Conservation (phyloP, 78 protist genomes). For the Tieghemostelium lacteum region DNA sequence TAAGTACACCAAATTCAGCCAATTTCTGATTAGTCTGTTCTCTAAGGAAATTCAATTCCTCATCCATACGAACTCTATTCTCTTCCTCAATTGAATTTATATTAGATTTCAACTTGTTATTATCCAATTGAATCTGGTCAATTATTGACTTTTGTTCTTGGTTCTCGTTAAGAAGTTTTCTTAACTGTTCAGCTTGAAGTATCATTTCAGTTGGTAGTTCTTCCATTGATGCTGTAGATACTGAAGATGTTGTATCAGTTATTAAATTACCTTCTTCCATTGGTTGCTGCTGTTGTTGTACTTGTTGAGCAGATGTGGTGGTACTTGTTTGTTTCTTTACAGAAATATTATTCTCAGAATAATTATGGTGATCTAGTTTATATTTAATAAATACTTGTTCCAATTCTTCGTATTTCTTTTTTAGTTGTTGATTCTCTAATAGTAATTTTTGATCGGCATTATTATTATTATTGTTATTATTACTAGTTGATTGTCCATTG, state of each 20-base stretch:
- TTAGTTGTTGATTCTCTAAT: background rate
- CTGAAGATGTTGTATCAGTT: background rate
- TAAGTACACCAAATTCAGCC: slow-evolving; percentile 43
- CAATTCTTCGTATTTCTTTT: slow-evolving; percentile 5
- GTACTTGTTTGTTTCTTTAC: background rate
- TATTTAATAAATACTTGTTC: slow-evolving; percentile 3
- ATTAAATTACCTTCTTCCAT: background rate
- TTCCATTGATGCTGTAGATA: background rate
- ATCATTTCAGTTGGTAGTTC: slow-evolving; percentile 68
- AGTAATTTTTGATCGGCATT: background rate
- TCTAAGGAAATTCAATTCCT: slow-evolving; percentile 42
- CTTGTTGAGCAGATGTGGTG: background rate
- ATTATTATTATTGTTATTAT: slow-evolving; percentile 1
- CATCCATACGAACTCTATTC: slow-evolving; percentile 60
- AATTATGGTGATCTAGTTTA: background rate
- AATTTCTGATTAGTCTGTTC: slow-evolving; percentile 70
- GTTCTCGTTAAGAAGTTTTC: slow-evolving; percentile 28
- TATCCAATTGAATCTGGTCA: slow-evolving; percentile 23
- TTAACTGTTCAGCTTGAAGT: slow-evolving; percentile 68
- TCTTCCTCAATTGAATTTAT: slow-evolving; percentile 42
- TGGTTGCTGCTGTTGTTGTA: background rate
- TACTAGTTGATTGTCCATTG: background rate
- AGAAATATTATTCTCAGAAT: background rate
- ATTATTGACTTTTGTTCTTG: slow-evolving; percentile 16
- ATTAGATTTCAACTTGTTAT: background rate